These are phyloP conservation scores for Neltuma alba DNA, from an alignment of 306 rosid species.

Conservation along the genomic window DNA sequence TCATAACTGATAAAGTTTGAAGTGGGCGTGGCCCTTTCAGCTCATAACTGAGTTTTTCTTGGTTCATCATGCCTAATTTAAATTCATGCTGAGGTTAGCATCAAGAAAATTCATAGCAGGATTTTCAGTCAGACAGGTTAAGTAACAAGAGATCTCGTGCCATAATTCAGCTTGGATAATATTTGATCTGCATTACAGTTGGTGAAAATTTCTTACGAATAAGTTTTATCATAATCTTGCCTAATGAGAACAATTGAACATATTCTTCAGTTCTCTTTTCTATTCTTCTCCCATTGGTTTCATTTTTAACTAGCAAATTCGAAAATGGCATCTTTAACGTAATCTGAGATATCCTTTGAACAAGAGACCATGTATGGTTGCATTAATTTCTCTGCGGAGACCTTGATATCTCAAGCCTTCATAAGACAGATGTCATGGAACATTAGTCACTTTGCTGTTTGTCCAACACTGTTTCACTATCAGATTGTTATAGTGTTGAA, in stretches of 20 bases:
- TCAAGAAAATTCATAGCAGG: neutral
- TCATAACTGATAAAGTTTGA: conserved; percentile 35
- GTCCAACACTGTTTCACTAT: no score
- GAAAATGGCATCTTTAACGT: neutral
- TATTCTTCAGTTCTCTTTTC: neutral
- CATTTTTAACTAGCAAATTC: neutral
- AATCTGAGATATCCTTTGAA: neutral
- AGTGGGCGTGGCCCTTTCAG: conserved; percentile 47
- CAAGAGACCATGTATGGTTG: neutral
- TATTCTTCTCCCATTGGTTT: neutral
- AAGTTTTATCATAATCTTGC: neutral
- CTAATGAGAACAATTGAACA: neutral
- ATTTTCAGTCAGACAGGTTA: neutral
- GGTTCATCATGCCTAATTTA: conserved; percentile 1
- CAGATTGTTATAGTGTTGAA: no score
- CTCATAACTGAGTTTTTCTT: conserved; percentile 21
- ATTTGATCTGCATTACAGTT: neutral
- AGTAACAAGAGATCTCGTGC: neutral
- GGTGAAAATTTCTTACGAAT: neutral
- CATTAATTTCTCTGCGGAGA: no score
- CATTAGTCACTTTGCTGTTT: no score
- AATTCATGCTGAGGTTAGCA: neutral
- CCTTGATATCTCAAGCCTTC: no score
- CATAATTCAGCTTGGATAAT: neutral
- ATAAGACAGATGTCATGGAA: no score